Percentiles rank a stretch among this genome's conserved stretches.
These are phyloP conservation scores for Nelumbo lutea DNA, from an alignment of 164 flowering plant genomes.

Conservation along the genomic window DNA sequence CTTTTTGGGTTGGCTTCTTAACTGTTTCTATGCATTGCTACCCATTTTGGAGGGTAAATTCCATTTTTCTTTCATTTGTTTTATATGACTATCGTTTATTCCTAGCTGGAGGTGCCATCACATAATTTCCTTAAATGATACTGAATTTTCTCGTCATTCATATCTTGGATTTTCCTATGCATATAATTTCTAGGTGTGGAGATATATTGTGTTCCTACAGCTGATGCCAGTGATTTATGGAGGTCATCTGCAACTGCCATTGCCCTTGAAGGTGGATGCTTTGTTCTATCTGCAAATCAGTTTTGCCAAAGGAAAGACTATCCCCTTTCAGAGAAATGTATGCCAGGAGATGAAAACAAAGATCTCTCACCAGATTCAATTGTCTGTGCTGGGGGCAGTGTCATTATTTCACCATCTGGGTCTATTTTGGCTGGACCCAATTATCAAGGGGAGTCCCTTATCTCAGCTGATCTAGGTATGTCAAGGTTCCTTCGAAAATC, in stretches of 20 bases:
- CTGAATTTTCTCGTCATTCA: neutral
- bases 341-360: slow-evolving; percentile 46
- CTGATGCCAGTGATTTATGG: slow-evolving; percentile 74
- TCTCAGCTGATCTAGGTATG: slow-evolving; percentile 44
- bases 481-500: too few relatives aligned
- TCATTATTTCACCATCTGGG: slow-evolving; percentile 71
- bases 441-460: slow-evolving; percentile 64
- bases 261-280: slow-evolving; percentile 79
- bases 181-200: slow-evolving; percentile 59
- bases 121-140: neutral
- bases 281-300: slow-evolving; percentile 85
- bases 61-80: too few relatives aligned
- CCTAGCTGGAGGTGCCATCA: too few relatives aligned
- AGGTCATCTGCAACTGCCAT: slow-evolving; percentile 85
- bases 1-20: too few relatives aligned
- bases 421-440: slow-evolving; percentile 64
- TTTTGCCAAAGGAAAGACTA: slow-evolving; percentile 82
- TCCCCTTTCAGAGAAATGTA: slow-evolving; percentile 77
- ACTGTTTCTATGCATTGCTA: too few relatives aligned
- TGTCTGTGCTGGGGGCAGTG: slow-evolving; percentile 87
- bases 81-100: neutral
- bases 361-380: slow-evolving; percentile 68
- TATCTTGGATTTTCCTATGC: neutral
- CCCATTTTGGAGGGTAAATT: too few relatives aligned
- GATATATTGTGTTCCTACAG: slow-evolving; percentile 97